These are phyloP conservation scores for Adansonia digitata DNA, from an alignment of 345 rosid genomes.

Conservation along the genomic window DNA sequence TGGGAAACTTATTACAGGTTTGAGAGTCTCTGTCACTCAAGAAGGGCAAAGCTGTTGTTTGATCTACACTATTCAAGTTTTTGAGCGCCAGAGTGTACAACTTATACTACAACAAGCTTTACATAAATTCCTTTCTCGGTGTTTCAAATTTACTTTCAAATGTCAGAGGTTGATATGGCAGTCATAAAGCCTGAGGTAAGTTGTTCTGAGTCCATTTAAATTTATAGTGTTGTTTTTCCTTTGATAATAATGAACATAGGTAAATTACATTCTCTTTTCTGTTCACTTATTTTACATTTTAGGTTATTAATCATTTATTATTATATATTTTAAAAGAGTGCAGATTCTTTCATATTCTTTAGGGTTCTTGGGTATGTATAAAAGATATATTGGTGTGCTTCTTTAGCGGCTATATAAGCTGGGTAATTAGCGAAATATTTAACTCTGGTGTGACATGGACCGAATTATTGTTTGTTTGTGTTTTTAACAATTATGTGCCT, in stretches of 20 bases:
- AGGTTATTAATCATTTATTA: background rate
- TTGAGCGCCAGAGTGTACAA: constrained; percentile 12
- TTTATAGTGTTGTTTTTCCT: background rate
- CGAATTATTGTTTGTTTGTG: background rate
- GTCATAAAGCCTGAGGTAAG: constrained; percentile 73
- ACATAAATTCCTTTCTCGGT: constrained; percentile 13
- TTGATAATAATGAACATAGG: background rate
- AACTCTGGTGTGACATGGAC: background rate
- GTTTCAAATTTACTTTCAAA: constrained; percentile 25
- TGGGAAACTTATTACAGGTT: constrained; percentile 11
- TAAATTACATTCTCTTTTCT: background rate
- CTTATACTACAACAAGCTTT: constrained; percentile 11
- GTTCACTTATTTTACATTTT: background rate
- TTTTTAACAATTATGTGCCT: background rate
- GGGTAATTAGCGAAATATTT: background rate
- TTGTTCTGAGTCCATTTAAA: background rate
- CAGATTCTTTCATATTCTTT: background rate
- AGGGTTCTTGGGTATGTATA: background rate
- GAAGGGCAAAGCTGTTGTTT: constrained; percentile 16
- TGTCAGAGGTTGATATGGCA: constrained; percentile 71
- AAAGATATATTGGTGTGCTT: background rate
- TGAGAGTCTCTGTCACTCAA: constrained; percentile 17
- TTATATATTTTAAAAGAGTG: background rate
- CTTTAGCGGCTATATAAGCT: background rate
- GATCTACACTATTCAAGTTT: constrained; percentile 10